Evolutionary conservation across 768 basidiomycete species (phyloP).

Genomic region (Mycena polygramma): DNA sequence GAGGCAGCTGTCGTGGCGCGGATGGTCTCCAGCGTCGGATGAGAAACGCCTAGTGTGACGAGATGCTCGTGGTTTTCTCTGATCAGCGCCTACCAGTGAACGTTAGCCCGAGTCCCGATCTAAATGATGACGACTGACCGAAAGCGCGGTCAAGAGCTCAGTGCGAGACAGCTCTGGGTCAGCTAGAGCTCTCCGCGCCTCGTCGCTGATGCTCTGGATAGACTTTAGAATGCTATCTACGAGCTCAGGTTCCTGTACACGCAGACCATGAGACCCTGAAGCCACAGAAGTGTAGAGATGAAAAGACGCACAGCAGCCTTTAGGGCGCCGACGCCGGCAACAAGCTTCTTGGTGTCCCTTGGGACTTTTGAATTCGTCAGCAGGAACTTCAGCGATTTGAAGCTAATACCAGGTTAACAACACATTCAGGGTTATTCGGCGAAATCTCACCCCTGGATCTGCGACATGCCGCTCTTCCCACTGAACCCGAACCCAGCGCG

Average conservation of each 20-base stretch:
- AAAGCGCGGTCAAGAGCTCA: slow-evolving; percentile 73
- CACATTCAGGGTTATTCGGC: slow-evolving; percentile 26
- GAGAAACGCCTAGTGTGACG: slow-evolving; percentile 89
- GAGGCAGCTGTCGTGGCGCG: slow-evolving; percentile 72
- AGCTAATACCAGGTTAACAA: slow-evolving; percentile 61
- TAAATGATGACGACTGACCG: slow-evolving; percentile 63
- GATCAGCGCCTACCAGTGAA: slow-evolving; percentile 74
- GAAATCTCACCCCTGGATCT: slow-evolving; percentile 81
- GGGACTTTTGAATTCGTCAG: slow-evolving; percentile 95
- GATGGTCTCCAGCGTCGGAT: slow-evolving; percentile 88
- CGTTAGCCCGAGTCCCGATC: slow-evolving; percentile 29
- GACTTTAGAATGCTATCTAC: slow-evolving; percentile 82
- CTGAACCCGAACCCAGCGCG: slow-evolving; percentile 74
- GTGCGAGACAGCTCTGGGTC: slow-evolving; percentile 79
- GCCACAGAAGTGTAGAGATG: slow-evolving; percentile 2
- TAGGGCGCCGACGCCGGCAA: slow-evolving; percentile 87
- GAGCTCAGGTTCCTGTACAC: slow-evolving; percentile 78
- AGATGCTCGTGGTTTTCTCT: slow-evolving; percentile 92
- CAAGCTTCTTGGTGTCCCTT: slow-evolving; percentile 93
- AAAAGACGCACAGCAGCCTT: slow-evolving; percentile 65
- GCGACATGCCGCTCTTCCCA: slow-evolving; percentile 85
- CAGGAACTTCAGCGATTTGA: slow-evolving; percentile 91
- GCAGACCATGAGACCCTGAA: slow-evolving; percentile 31
- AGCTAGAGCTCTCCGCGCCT: slow-evolving; percentile 80
- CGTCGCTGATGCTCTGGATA: slow-evolving; percentile 89